These are phyloP conservation scores for Wallemia hederae DNA, from an alignment of 1,284 basidiomycete species.

Conservation along the genomic window DNA sequence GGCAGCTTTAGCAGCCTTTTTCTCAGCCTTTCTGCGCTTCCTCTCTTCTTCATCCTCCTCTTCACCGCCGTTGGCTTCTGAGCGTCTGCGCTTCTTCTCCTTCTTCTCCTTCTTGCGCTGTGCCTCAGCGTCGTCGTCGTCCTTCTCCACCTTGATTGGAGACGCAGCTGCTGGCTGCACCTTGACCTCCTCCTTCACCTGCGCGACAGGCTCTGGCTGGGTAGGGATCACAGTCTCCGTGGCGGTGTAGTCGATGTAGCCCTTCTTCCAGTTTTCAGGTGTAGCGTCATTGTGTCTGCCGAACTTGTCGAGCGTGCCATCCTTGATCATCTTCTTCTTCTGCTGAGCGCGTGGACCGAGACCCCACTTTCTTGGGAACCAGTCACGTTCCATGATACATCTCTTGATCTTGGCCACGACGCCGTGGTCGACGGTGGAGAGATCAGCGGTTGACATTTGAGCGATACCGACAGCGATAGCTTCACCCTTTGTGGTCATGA, in stretches of 20 bases:
- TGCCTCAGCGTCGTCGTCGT: conserved; percentile 2
- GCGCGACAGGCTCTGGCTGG: conserved; percentile 3
- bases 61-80: not conserved
- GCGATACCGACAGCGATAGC: conserved; percentile 88
- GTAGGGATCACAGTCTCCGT: conserved; percentile 12
- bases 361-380: conserved; percentile 93
- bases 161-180: not conserved
- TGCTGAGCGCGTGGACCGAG: conserved; percentile 83
- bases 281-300: conserved; percentile 79
- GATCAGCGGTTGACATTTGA: conserved; percentile 97
- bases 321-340: conserved; percentile 95
- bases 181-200: not conserved
- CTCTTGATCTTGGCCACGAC: conserved; percentile 98
- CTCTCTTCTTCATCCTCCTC: not conserved
- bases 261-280: conserved; percentile 64
- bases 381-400: conserved; percentile 98
- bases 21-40: not conserved
- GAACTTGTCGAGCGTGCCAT: conserved; percentile 84
- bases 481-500: conserved; percentile 99
- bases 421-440: conserved; percentile 93
- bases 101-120: not conserved
- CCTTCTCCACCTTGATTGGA: not conserved
- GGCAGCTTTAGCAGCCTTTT: not conserved
- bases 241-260: conserved; percentile 63
- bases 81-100: not conserved